A percentile compares a stretch with the other conserved stretches of the same genome.
phyloP scores from a whole-genome alignment of 2,329 filamentous ascomycete genomes.

The Trichoderma endophyticum region DNA sequence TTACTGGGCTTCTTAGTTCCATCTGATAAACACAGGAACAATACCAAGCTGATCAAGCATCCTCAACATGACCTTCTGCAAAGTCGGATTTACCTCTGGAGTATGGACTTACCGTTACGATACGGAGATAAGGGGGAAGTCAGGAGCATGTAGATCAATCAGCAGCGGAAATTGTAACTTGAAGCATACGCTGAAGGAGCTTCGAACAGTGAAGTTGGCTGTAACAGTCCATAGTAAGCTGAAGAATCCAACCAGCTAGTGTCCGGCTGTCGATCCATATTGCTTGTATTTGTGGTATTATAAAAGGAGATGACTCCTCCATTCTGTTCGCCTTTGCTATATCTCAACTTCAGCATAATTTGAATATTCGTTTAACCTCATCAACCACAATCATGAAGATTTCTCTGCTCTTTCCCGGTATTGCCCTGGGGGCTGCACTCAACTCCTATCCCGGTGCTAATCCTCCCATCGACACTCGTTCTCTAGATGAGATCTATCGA shows the following conservation, averaged over 20 bases:
- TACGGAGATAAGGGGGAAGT: background rate
- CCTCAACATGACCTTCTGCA: background rate
- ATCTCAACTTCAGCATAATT: background rate
- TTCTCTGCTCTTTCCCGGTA: background rate
- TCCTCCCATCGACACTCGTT: background rate
- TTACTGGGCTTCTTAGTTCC: background rate
- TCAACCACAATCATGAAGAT: background rate
- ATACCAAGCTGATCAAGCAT: background rate
- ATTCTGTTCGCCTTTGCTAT: background rate
- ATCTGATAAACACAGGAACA: background rate
- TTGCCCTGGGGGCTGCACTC: background rate
- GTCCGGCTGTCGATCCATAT: background rate
- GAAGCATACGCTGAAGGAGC: background rate
- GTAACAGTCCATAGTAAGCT: background rate
- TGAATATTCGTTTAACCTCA: background rate
- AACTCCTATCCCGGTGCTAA: background rate
- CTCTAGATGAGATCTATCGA: background rate
- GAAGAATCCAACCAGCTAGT: background rate
- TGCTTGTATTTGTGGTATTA: background rate
- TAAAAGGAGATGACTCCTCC: background rate
- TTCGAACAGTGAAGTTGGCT: background rate
- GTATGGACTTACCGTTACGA: background rate
- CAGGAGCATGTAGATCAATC: background rate
- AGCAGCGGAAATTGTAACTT: background rate
- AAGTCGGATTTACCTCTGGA: background rate